Percentiles rank a stretch among this genome's conserved stretches.
These are phyloP conservation scores for Candida loeiensis DNA, from an alignment of 805 yeast species.

Conservation along the genomic window DNA sequence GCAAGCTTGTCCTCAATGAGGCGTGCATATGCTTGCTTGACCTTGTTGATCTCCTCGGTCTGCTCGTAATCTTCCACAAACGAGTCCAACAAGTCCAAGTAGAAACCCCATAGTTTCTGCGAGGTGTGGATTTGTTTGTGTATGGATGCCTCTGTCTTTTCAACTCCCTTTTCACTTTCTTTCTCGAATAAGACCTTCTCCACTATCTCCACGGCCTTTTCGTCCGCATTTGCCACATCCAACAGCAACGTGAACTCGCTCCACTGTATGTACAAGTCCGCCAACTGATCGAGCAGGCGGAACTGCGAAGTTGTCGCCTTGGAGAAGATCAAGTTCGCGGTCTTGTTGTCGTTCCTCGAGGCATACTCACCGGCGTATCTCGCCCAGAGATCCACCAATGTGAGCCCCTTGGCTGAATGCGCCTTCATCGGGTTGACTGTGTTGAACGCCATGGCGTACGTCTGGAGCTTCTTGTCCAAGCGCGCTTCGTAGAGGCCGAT, in stretches of 20 bases:
- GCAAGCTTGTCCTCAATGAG: conserved; percentile 53
- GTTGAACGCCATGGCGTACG: conserved; percentile 64
- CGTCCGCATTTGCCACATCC: conserved; percentile 38
- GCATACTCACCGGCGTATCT: conserved; percentile 66
- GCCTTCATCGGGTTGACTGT: conserved; percentile 58
- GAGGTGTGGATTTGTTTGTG: conserved; percentile 25
- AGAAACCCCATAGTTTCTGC: conserved; percentile 71
- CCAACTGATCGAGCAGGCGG: conserved; percentile 58
- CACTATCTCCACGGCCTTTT: conserved; percentile 30
- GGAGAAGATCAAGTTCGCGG: conserved; percentile 60
- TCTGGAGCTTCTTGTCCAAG: conserved; percentile 36
- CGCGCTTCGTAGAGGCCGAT: conserved; percentile 41
- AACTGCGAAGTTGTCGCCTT: conserved; percentile 72
- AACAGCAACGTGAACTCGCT: conserved; percentile 56
- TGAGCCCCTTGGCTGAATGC: conserved; percentile 20
- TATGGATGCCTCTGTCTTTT: background rate
- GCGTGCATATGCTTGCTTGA: conserved; percentile 24
- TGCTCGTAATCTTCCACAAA: conserved; percentile 38
- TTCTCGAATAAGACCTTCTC: conserved; percentile 29
- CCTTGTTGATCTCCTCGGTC: conserved; percentile 14
- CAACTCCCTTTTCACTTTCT: conserved; percentile 26
- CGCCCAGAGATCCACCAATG: conserved; percentile 64
- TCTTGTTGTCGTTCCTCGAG: conserved; percentile 46
- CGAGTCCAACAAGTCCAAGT: conserved; percentile 66
- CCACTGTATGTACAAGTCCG: conserved; percentile 73